Percentiles rank a stretch among this genome's conserved stretches.
Conservation (phyloP, 202 grass and related monocot genomes). For the Zizania palustris region DNA sequence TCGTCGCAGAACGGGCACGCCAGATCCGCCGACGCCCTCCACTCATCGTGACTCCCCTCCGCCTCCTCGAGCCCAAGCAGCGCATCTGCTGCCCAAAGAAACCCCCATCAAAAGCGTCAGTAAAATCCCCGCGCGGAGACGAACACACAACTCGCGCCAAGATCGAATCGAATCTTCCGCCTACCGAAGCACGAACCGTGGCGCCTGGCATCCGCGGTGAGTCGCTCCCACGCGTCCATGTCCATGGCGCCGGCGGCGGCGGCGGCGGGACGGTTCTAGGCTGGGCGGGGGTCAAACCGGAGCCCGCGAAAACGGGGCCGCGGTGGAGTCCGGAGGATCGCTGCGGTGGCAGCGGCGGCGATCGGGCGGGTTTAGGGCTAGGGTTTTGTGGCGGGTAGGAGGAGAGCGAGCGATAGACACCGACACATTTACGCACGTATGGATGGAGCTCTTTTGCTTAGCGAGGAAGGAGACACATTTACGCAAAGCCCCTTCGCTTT, state of each 20-base stretch:
- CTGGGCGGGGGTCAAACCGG: background rate
- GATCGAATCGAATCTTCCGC: constrained; percentile 20
- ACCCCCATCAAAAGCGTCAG: constrained; percentile 24
- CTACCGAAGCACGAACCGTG: constrained; percentile 54
- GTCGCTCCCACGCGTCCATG: constrained; percentile 55
- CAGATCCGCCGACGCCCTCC: constrained; percentile 46
- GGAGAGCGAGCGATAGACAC: background rate
- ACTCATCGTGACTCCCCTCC: constrained; percentile 67
- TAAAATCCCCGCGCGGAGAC: background rate
- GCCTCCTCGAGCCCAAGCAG: constrained; percentile 64
- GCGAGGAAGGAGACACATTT: constrained; percentile 30
- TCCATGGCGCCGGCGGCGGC: constrained; percentile 43
- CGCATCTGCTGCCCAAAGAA: constrained; percentile 54
- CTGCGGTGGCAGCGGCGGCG: constrained; percentile 9
- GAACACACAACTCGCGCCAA: background rate
- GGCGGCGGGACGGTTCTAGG: background rate
- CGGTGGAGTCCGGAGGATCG: background rate
- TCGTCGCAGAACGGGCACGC: constrained; percentile 89
- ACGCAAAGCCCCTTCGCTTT: background rate
- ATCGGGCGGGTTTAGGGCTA: constrained; percentile 29
- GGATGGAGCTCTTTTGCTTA: constrained; percentile 36
- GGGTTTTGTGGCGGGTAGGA: constrained; percentile 46
- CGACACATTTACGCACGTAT: constrained; percentile 44
- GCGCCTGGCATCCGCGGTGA: constrained; percentile 43
- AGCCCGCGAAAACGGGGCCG: background rate